These are phyloP conservation scores for Talaromyces thailandensis DNA, from an alignment of 495 filamentous ascomycete genomes.

Conservation along the genomic window DNA sequence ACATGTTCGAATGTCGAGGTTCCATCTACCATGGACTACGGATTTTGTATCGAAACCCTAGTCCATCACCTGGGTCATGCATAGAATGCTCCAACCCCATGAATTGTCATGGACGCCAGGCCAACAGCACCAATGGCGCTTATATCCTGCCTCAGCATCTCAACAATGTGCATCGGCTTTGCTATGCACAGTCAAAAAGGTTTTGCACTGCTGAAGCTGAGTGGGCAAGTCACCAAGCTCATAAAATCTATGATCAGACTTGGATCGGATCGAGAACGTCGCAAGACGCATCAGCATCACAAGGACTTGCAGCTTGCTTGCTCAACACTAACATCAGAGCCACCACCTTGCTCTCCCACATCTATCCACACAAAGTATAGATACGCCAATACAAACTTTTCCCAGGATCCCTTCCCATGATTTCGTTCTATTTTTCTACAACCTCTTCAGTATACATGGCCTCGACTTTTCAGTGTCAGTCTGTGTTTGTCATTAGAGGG, in stretches of 20 bases:
- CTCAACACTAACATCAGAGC: background rate
- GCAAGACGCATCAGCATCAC: background rate
- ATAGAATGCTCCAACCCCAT: background rate
- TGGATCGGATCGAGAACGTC: background rate
- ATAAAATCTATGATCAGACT: background rate
- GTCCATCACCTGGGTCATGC: background rate
- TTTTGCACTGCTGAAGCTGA: background rate
- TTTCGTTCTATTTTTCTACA: background rate
- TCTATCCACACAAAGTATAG: background rate
- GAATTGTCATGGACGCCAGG: background rate
- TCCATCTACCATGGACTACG: background rate
- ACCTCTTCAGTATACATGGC: conserved; percentile 45
- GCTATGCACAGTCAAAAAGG: background rate
- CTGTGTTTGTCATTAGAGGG: conserved; percentile 45
- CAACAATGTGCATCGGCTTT: background rate
- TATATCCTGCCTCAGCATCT: background rate
- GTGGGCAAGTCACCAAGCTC: background rate
- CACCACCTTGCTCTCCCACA: background rate
- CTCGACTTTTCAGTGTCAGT: conserved; percentile 36
- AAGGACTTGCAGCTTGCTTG: background rate
- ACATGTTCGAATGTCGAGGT: background rate
- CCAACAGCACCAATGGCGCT: background rate
- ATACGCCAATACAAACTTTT: background rate
- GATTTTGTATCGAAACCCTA: background rate
- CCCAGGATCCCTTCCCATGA: background rate